phyloP scores from a whole-genome alignment of 768 basidiomycete species.

The Xerocomus potaroensis region DNA sequence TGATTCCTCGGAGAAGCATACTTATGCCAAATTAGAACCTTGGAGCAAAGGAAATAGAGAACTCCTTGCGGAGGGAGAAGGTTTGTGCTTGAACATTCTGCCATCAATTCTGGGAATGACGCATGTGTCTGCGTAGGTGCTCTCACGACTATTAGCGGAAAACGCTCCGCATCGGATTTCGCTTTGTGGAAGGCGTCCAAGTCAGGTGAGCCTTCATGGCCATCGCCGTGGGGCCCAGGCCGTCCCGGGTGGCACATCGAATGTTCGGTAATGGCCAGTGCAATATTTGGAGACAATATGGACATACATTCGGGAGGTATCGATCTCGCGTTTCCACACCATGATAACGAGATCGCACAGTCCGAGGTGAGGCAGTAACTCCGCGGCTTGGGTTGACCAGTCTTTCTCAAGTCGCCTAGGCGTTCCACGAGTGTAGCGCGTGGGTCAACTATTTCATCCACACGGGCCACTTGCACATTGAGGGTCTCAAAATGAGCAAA shows the following conservation, averaged over 20 bases:
- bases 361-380: slow-evolving; percentile 61
- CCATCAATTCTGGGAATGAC: not conserved
- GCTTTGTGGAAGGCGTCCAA: slow-evolving; percentile 98
- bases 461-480: slow-evolving; percentile 97
- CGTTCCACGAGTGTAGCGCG: slow-evolving; percentile 83
- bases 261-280: slow-evolving; percentile 96
- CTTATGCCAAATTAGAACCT: slow-evolving; percentile 93
- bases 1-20: slow-evolving; percentile 69
- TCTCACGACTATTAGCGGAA: slow-evolving; percentile 52
- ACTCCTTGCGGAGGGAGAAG: slow-evolving; percentile 89
- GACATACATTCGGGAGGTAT: slow-evolving; percentile 98
- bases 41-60: slow-evolving; percentile 94
- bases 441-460: slow-evolving; percentile 99
- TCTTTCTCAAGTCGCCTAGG: slow-evolving; percentile 44
- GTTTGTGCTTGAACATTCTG: slow-evolving; percentile 34
- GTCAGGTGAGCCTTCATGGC: slow-evolving; percentile 95
- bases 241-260: slow-evolving; percentile 99
- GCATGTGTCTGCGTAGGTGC: slow-evolving; percentile 40
- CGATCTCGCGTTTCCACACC: slow-evolving; percentile 98
- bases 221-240: slow-evolving; percentile 89
- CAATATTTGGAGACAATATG: slow-evolving; percentile 84
- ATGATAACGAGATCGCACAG: slow-evolving; percentile 98
- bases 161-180: slow-evolving; percentile 87
- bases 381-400: not conserved
- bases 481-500: slow-evolving; percentile 99